These are phyloP conservation scores for Sporopachydermia quercuum DNA, from an alignment of 805 yeast genomes.

Conservation along the genomic window DNA sequence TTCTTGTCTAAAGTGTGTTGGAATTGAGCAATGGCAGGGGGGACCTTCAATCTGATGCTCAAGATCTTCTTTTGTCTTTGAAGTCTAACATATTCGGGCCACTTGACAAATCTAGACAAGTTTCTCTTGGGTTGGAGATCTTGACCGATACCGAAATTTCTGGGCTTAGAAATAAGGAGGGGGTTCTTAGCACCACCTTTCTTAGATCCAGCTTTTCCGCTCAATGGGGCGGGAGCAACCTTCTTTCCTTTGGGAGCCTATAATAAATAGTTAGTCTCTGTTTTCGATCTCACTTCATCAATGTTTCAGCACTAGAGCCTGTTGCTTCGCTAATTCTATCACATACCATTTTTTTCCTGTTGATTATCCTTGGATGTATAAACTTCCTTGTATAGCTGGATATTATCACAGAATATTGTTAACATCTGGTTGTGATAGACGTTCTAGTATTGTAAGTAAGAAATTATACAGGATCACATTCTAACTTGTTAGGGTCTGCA, in stretches of 20 bases:
- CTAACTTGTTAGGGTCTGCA: no score
- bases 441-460: no score
- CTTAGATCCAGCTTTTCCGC: slow-evolving; percentile 33
- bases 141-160: slow-evolving; percentile 95
- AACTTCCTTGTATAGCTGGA: no score
- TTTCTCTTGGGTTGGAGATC: slow-evolving; percentile 88
- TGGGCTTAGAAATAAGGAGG: slow-evolving; percentile 77
- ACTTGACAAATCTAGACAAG: slow-evolving; percentile 92
- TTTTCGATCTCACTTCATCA: no score
- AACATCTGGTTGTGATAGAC: no score
- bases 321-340: no score
- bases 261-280: no score
- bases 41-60: slow-evolving; percentile 93
- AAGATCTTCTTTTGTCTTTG: slow-evolving; percentile 98
- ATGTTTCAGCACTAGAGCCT: no score
- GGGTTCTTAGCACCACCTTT: slow-evolving; percentile 53
- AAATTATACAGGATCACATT: no score
- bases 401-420: no score
- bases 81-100: slow-evolving; percentile 97
- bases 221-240: slow-evolving; percentile 98
- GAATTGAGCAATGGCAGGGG: slow-evolving; percentile 97
- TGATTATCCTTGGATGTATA: no score
- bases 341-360: no score
- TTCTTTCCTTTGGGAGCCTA: slow-evolving; percentile 59
- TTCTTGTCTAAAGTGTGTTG: slow-evolving; percentile 93